Percentiles rank a stretch among this genome's conserved stretches.
These are phyloP conservation scores for Globisporangium okanoganense DNA, from an alignment of 352 stramenopile genomes.

Conservation along the genomic window DNA sequence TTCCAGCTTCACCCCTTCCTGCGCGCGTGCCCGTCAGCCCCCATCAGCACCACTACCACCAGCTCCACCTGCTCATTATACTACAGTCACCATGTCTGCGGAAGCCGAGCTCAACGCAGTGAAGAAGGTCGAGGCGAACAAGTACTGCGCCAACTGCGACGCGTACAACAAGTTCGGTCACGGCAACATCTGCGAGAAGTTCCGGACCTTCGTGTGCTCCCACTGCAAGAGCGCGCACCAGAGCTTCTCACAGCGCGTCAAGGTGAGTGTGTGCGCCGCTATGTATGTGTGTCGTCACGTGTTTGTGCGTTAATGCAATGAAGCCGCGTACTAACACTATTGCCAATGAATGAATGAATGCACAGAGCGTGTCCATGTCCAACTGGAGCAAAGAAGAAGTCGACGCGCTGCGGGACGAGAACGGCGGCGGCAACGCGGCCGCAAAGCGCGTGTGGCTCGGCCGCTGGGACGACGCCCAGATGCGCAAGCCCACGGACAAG, in stretches of 20 bases:
- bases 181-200: slow-evolving; percentile 91
- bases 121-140: slow-evolving; percentile 83
- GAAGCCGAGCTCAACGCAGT: slow-evolving; percentile 79
- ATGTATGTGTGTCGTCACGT: not conserved
- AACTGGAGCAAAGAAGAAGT: slow-evolving; percentile 93
- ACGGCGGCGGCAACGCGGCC: slow-evolving; percentile 26
- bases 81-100: slow-evolving; percentile 17
- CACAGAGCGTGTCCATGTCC: slow-evolving; percentile 90
- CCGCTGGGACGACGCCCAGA: slow-evolving; percentile 42
- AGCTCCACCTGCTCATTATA: not conserved
- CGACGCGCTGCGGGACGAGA: slow-evolving; percentile 78
- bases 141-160: slow-evolving; percentile 82
- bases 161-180: slow-evolving; percentile 90
- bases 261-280: slow-evolving; percentile 51
- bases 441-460: slow-evolving; percentile 20
- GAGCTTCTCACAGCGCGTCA: slow-evolving; percentile 93
- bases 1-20: slow-evolving; percentile 3
- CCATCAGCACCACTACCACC: not conserved
- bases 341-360: not conserved
- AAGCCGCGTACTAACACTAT: not conserved
- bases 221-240: slow-evolving; percentile 95
- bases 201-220: slow-evolving; percentile 92
- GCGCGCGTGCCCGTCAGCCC: not conserved
- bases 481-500: slow-evolving; percentile 68
- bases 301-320: not conserved